Base-by-base conservation (phyloP, 2,329 filamentous ascomycete species). In the Diaporthe ilicicola region DNA sequence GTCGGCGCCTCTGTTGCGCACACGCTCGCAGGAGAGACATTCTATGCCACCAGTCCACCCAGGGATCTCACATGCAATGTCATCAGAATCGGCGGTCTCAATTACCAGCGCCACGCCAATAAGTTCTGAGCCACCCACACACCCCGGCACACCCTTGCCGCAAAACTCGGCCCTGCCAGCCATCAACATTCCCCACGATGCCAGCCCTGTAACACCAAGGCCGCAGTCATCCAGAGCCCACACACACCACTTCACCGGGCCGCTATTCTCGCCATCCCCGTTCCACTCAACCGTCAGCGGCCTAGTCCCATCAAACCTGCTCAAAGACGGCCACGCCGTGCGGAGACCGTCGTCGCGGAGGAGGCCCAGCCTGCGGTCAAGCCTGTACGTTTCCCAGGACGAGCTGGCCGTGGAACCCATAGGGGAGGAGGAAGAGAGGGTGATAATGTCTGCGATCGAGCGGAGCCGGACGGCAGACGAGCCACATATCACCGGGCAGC, bases 251-350 rank as follows among this genome's bases (percentile, higher is more conserved):
- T 83, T 80, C 72, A 80, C 83, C 34, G 84, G 84, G 39, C 83
- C 85, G 2, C 84, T 90, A 46, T 88, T 89, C 72, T 90, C 88
- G 3, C 88, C 88, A 13, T 90, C 88, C 0, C 88, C 88, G 0
- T 82, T 90, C 42, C 89, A 88, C 1, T 89, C 88, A 0, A 89
- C 88, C 1, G 86, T 90, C 46, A 88, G 84, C 22, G 86, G 87
- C 0, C 87, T 88, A 0, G 86, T 90, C 53, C 86, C 87, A 51
- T 88, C 90, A 74, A 86, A 84, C 13, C 81, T 89, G 37, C 81
- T 88, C 2, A 81, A 85, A 13, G 82, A 84, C 39, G 81, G 84
- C 19, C 82, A 84, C 32, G 79, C 78, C 39, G 78, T 82, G 0
- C 75, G 81, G 24, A 72, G 82, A 7, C 82, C 82, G 50, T 83